Conservation (phyloP, 495 filamentous ascomycete species). For the Aspergillus steynii region DNA sequence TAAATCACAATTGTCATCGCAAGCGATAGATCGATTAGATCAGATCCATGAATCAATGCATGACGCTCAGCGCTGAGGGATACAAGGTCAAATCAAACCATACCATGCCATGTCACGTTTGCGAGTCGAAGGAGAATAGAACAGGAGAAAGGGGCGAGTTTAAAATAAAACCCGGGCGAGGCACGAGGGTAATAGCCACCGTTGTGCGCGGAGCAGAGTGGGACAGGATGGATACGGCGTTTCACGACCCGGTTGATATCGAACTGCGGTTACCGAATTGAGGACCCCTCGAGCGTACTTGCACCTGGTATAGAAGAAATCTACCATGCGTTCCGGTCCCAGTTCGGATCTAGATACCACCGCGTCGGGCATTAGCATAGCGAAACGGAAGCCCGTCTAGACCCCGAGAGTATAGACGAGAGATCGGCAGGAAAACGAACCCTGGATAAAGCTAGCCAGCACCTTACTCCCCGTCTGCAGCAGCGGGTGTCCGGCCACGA, state of each 20-base stretch:
- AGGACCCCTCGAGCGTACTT: neutral
- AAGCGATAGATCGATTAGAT: neutral
- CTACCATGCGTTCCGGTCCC: conserved; percentile 78
- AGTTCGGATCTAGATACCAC: conserved; percentile 61
- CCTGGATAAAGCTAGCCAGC: conserved; percentile 91
- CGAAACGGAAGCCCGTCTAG: neutral
- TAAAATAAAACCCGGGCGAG: too few relatives aligned
- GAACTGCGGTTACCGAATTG: neutral
- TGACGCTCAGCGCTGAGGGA: neutral
- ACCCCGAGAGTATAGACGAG: neutral
- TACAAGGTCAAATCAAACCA: neutral
- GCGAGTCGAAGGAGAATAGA: neutral
- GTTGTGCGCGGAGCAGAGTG: neutral
- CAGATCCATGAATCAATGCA: neutral
- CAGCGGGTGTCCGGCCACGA: conserved; percentile 94
- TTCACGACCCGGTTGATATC: neutral
- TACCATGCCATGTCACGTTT: neutral
- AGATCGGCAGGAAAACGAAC: conserved; percentile 50
- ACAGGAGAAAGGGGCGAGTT: neutral
- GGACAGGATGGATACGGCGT: neutral
- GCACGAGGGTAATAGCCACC: neutral
- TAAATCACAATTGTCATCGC: neutral
- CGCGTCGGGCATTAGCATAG: neutral
- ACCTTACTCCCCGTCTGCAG: conserved; percentile 98
- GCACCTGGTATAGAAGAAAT: neutral